phyloP scores from a whole-genome alignment of 2,329 filamentous ascomycete species.

The Aspergillus carbonarius region DNA sequence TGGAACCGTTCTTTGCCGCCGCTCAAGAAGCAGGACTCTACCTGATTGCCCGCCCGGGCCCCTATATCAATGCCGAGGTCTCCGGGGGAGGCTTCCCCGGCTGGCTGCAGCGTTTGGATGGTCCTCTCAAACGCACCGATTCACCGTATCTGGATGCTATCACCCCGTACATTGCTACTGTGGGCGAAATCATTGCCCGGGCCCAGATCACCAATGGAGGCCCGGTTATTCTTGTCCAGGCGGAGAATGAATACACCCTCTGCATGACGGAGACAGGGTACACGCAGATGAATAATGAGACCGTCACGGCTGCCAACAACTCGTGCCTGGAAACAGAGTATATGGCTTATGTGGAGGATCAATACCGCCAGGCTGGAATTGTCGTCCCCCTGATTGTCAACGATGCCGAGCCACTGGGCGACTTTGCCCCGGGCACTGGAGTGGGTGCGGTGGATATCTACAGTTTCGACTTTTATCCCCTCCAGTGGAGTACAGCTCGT shows the following conservation, averaged over 20 bases:
- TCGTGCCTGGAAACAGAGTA: conserved; percentile 64
- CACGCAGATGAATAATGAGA: background rate
- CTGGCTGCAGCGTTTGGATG: conserved; percentile 49
- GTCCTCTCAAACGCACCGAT: conserved; percentile 41
- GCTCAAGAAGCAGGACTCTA: conserved; percentile 55
- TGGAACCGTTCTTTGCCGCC: conserved; percentile 52
- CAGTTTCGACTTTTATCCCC: conserved; percentile 36
- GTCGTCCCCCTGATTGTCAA: conserved; percentile 72
- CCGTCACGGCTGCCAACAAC: conserved; percentile 31
- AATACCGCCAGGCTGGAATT: conserved; percentile 64
- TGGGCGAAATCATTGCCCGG: conserved; percentile 52
- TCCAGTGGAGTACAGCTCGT: background rate
- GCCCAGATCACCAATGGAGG: conserved; percentile 78
- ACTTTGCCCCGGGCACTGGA: conserved; percentile 59
- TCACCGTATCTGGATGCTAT: conserved; percentile 63
- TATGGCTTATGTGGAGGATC: conserved; percentile 65
- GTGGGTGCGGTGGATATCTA: conserved; percentile 45
- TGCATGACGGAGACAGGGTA: background rate
- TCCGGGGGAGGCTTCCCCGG: conserved; percentile 49
- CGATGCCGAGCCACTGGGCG: conserved; percentile 58
- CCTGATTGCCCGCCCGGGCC: conserved; percentile 52
- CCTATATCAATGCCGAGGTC: conserved; percentile 55
- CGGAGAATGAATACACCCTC: conserved; percentile 73
- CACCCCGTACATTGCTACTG: conserved; percentile 38
- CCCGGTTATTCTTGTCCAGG: conserved; percentile 72